Evolutionary conservation across 345 rosid species (phyloP), one percentile per base, ranked within the genome.

Genomic region (Heritiera littoralis): DNA sequence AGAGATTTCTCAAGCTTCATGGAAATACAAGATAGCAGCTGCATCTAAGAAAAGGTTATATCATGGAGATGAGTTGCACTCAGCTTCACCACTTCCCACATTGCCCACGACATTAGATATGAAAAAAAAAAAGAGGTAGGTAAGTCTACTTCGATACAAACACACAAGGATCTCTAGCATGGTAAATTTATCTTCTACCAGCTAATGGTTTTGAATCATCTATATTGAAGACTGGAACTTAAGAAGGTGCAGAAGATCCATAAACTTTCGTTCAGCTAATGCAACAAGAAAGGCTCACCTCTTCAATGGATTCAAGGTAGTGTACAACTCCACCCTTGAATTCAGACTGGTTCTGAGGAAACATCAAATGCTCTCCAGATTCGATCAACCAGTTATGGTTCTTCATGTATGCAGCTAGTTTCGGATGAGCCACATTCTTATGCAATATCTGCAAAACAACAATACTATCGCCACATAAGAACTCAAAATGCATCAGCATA

Each of bases 261-360:
- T 61, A 49, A 38, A 66, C 15, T 41, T 73, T 30, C 9, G 9
- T 9, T 51, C 52, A 52, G n/a, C 64, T 70, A 17, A 52, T 28
- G 30, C 17, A 15, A 63, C 9, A 49, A 41, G 28, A 77, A 51
- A 78, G 4, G 45, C 87, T 78, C 78, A 93, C 99, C 94, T 93
- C 98, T 89, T 93, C 94, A 76, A 95, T 93, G 86, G 89, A 93
- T 70, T 95, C 97, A 78, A 95, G 93, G 85, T 93, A 95, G 82
- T 93, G 97, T 82, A 83, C 87, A 83, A 91, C 90, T 74, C 97
- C 97, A 51, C 91, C 97, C 67, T 79, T 91, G 81, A 86, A 86
- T 55, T 88, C 90, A 80, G 97, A 84, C 74, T 92, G 94, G 80
- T 93, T 93, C 79, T 83, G 87, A 28, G 93, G 97, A 82, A 95